Evolutionary conservation across 2,329 filamentous ascomycete genomes (phyloP).

Genomic region (Ceratocystis huliohia): DNA sequence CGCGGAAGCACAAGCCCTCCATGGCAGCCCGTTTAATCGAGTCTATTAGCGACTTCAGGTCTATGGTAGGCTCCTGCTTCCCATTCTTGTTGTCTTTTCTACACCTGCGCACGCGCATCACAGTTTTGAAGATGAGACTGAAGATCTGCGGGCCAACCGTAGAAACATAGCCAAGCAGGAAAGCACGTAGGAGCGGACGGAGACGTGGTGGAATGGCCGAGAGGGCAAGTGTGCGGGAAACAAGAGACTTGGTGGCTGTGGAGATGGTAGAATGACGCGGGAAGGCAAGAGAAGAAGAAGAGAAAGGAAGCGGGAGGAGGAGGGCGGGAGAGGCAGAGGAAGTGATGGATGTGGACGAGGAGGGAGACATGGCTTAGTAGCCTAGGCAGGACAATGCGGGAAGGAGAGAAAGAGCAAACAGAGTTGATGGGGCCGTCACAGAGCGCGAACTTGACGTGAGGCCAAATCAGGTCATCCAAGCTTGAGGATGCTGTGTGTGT

Average conservation of each 20-base stretch:
- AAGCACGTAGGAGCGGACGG: constrained; percentile 46
- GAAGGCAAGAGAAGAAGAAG: not conserved
- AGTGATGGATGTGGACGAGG: constrained; percentile 6
- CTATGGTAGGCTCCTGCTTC: not conserved
- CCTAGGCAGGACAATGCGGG: not conserved
- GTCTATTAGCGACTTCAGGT: constrained; percentile 11
- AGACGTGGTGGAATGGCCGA: constrained; percentile 36
- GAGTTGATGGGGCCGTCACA: too few relatives aligned
- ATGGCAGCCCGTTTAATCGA: constrained; percentile 31
- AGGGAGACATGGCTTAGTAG: constrained; percentile 3
- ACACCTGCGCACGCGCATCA: constrained; percentile 28
- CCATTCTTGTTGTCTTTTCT: constrained; percentile 23
- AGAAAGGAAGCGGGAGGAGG: not conserved
- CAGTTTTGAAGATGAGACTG: constrained; percentile 40
- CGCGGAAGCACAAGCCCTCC: constrained; percentile 40
- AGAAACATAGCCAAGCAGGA: constrained; percentile 48
- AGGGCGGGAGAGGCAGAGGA: not conserved
- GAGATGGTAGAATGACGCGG: not conserved
- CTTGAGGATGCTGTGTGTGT: too few relatives aligned
- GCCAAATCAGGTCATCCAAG: too few relatives aligned
- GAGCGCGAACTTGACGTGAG: too few relatives aligned
- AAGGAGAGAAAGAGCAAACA: not conserved
- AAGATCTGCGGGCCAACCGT: constrained; percentile 44
- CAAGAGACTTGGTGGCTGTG: constrained; percentile 14
- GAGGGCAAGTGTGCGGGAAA: constrained; percentile 22